Base-by-base conservation (phyloP, 768 basidiomycete species). In the Hericium rajendrae region DNA sequence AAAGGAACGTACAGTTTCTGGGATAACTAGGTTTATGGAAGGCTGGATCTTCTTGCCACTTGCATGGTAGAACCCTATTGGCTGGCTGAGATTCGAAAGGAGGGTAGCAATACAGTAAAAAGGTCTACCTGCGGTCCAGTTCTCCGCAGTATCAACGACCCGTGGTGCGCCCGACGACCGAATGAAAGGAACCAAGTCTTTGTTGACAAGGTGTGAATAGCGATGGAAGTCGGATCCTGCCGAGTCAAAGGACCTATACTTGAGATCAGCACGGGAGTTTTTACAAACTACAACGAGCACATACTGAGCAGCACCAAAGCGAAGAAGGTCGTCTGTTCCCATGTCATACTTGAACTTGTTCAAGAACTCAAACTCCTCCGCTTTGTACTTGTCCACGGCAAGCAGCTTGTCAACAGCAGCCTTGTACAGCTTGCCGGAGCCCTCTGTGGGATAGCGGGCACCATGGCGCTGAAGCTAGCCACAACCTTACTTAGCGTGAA, bases 381-480 rank as follows among this genome's bases (percentile, higher is more conserved):
- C 78, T 0, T 67, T 68, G 65, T 76, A 82, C 2, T 69, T 62
- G 0, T 69, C 64, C 9, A 75, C 84, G 0, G 73, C 64, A 57
- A 80, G 66, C 0, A 92, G 72, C 60, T 85, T 86, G 6, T 65
- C 58, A 9, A 93, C 63, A 0, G 84, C 76, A 4, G 65, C 59
- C 16, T 68, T 60, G 9, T 87, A 86, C 28, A 59, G 56, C 10
- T 64, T 61, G 1, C 75, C 67, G 11, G 79, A 76, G 2, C 75
- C 73, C 0, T 66, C 61, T 0, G 89, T 91, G 0, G 91, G 91
- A 63, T 76, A 91, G 37, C 91, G 81, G 1, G 88, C 82, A 2
- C 89, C 90, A 64, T 94, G 91, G 11, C 91, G 76, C 70, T 91
- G 85, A 9, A 94, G 72, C 89, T 91, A 28, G 13, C 16, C 32